Conservation (phyloP, 208 protist species). For the Crithidia bombi region DNA sequence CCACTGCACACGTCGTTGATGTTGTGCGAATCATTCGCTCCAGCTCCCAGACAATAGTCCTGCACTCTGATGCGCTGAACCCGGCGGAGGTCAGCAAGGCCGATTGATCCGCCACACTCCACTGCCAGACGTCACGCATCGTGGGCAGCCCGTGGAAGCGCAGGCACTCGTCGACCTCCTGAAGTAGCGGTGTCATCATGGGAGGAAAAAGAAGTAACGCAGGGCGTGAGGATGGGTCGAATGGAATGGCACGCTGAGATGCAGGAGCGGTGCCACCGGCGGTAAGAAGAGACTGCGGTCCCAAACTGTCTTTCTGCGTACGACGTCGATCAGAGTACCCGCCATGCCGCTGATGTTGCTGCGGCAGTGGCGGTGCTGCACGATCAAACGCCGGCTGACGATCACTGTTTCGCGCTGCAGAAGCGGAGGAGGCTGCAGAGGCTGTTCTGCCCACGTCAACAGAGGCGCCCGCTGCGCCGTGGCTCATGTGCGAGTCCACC, state of each 20-base stretch:
- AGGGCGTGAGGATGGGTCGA: not conserved
- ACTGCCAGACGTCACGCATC: conserved; percentile 40
- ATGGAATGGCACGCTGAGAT: not conserved
- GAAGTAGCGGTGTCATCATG: conserved; percentile 41
- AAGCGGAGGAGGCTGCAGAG: too few relatives aligned
- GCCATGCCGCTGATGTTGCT: too few relatives aligned
- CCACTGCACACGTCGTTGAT: conserved; percentile 31
- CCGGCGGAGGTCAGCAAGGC: conserved; percentile 27
- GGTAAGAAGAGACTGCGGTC: too few relatives aligned
- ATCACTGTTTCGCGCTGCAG: too few relatives aligned
- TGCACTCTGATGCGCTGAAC: conserved; percentile 31
- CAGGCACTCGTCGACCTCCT: conserved; percentile 40
- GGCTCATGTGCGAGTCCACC: conserved; percentile 13
- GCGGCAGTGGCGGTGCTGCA: too few relatives aligned
- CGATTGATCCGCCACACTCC: conserved; percentile 19
- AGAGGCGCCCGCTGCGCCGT: not conserved
- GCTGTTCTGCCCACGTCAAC: not conserved
- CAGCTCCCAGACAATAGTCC: conserved; percentile 45
- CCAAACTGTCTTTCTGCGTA: too few relatives aligned
- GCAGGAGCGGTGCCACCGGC: too few relatives aligned
- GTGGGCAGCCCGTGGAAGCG: conserved; percentile 24
- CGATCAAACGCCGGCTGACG: too few relatives aligned
- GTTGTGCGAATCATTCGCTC: conserved; percentile 33
- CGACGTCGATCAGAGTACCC: too few relatives aligned
- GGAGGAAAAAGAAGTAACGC: conserved; percentile 25